Percentiles rank a stretch among this genome's conserved stretches.
Evolutionary conservation across 805 yeast species (phyloP).

Genomic region (Starmerella scarabaei): DNA sequence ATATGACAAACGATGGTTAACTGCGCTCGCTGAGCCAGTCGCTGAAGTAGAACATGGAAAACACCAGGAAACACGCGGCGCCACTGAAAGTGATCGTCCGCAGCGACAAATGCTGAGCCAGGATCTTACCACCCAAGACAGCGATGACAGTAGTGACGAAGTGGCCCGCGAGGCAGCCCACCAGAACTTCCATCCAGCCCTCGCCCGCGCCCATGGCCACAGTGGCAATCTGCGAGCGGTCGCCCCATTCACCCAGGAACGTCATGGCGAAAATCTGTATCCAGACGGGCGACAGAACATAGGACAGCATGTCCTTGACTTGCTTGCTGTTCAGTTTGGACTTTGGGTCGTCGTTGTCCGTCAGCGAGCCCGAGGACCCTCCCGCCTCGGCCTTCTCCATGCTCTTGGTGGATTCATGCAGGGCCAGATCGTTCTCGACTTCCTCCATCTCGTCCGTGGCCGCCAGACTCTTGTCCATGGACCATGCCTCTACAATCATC

Average conservation of each 20-base stretch:
- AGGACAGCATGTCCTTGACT: conserved; percentile 38
- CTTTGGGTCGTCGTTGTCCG: conserved; percentile 28
- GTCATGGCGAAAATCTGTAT: conserved; percentile 92
- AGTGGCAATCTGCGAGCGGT: conserved; percentile 93
- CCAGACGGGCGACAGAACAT: conserved; percentile 76
- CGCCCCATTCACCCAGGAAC: conserved; percentile 98
- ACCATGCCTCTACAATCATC: conserved; percentile 65
- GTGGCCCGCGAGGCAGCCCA: conserved; percentile 87
- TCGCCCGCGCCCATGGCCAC: conserved; percentile 98
- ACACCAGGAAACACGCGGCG: conserved; percentile 69
- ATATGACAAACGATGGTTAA: too few species aligned
- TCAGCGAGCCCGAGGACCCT: conserved; percentile 7
- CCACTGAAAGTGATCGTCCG: conserved; percentile 88
- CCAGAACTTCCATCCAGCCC: conserved; percentile 74
- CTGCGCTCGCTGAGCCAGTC: conserved; percentile 29
- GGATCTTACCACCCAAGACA: conserved; percentile 81
- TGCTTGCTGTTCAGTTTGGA: conserved; percentile 8
- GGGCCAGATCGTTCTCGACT: conserved; percentile 84
- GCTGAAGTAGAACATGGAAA: conserved; percentile 66
- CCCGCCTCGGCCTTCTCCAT: conserved; percentile 28
- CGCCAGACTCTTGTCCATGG: conserved; percentile 50
- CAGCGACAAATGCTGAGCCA: conserved; percentile 83
- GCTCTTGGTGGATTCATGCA: conserved; percentile 40
- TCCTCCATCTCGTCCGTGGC: conserved; percentile 96
- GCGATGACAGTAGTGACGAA: conserved; percentile 77